Percentiles rank a stretch among this genome's conserved stretches.
Evolutionary conservation across 495 filamentous ascomycete species (phyloP).

Genomic region (Talaromyces proteolyticus): DNA sequence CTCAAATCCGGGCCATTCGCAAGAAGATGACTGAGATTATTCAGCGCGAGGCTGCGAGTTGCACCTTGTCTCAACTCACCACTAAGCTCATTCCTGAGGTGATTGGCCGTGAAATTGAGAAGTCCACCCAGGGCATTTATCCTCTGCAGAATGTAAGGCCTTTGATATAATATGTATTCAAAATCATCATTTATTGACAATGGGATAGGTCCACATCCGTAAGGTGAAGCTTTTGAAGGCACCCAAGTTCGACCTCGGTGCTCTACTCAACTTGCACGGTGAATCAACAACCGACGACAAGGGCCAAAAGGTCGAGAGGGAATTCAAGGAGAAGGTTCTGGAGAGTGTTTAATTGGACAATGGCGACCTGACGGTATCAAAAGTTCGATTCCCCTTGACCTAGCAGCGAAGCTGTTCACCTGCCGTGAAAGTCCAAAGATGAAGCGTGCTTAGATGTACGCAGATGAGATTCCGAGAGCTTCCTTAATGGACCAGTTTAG

Average conservation of each 20-base stretch:
- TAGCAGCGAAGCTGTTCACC: background rate
- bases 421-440: background rate
- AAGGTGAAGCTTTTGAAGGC: slow-evolving; percentile 99
- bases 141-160: slow-evolving; percentile 96
- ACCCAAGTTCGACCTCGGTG: slow-evolving; percentile 98
- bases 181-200: too few relatives aligned
- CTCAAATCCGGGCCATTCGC: slow-evolving; percentile 93
- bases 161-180: too few relatives aligned
- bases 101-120: slow-evolving; percentile 99
- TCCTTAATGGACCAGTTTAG: background rate
- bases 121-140: slow-evolving; percentile 98
- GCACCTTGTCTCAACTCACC: slow-evolving; percentile 89
- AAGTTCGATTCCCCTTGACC: background rate
- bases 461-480: background rate
- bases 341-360: slow-evolving; percentile 68
- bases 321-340: slow-evolving; percentile 97
- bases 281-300: slow-evolving; percentile 94
- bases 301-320: slow-evolving; percentile 96
- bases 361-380: background rate
- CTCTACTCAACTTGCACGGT: slow-evolving; percentile 89
- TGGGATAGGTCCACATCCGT: slow-evolving; percentile 99
- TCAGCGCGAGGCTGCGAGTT: slow-evolving; percentile 86
- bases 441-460: background rate
- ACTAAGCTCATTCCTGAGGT: slow-evolving; percentile 98
- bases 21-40: slow-evolving; percentile 99